These are phyloP conservation scores for Penicillium sp. DNA, from an alignment of 2,329 filamentous ascomycete species.

Conservation along the genomic window DNA sequence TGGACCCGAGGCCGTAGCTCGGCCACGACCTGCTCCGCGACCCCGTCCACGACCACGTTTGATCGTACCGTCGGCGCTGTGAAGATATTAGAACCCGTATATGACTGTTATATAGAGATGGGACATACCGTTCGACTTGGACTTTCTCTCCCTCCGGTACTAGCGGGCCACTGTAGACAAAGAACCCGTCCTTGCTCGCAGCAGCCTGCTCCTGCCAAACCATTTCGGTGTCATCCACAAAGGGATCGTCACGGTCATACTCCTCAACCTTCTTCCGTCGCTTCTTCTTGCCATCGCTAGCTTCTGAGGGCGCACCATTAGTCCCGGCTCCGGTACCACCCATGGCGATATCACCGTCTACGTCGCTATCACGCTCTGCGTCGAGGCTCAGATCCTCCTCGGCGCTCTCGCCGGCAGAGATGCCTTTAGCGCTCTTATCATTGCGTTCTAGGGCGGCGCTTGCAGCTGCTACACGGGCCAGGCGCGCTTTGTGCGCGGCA, in stretches of 20 bases:
- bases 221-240: conserved; percentile 86
- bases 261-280: conserved; percentile 64
- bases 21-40: conserved; percentile 47
- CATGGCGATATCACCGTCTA: conserved; percentile 47
- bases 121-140: conserved; percentile 57
- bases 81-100: conserved; percentile 22
- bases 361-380: conserved; percentile 65
- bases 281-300: conserved; percentile 69
- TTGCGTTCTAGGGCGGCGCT: conserved; percentile 78
- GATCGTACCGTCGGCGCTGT: conserved; percentile 67
- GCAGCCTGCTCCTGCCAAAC: conserved; percentile 94
- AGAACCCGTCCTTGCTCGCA: conserved; percentile 93
- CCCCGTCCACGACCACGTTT: conserved; percentile 59
- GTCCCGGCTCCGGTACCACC: conserved; percentile 46
- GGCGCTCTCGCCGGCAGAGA: conserved; percentile 69
- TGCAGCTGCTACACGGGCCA: conserved; percentile 82
- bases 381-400: conserved; percentile 83
- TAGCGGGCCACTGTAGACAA: conserved; percentile 91
- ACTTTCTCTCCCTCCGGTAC: conserved; percentile 81
- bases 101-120: conserved; percentile 32
- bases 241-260: conserved; percentile 65
- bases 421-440: conserved; percentile 63
- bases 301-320: conserved; percentile 51
- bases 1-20: conserved; percentile 63
- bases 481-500: conserved; percentile 80